Evolutionary conservation across 2,329 filamentous ascomycete genomes (phyloP), one percentile per base, ranked within the genome.

Genomic region (Chrysoporthe austroafricana): DNA sequence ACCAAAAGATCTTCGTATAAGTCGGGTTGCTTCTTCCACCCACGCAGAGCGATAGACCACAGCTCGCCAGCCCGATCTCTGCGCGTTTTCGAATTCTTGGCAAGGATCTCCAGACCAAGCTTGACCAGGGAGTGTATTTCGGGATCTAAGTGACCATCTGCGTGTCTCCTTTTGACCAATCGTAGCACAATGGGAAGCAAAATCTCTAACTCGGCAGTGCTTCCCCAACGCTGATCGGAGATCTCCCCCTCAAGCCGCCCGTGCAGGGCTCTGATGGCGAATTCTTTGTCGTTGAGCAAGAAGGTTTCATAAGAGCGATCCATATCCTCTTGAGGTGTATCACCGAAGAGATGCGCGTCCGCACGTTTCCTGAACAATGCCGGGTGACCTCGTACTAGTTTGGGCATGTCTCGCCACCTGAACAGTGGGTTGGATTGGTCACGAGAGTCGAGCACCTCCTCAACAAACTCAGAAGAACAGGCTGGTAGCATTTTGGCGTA

Each of bases 401-500:
- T 64, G 7, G 44, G 13, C 9, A 61, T n/a, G 32, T 64, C 18
- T 14, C 62, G 56, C 56, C 39, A 57, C 7, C 46, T 59, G n/a
- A 56, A 67, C 21, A 67, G 61, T 16, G 66, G 66, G 14, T 67
- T 67, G 14, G 56, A 46, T 14, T 21, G n/a, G 9, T 67, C 62
- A 6, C 46, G 56, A 6, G 46, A 26, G 56, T 67, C 7, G 46
- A 67, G 46, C 0, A 67, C 62, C 2, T 59, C 39, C 32, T 61
- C 43, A 46, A 67, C 39, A 44, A 67, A 67, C 26, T 14, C 8
- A 21, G 48, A 6, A 8, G 66, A 64, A 56, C 66, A 67, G 16
- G 66, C 66, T 2, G 56, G 32, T 4, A 67, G 39, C 66, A 67
- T 64, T 8, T 2, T 43, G 56, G 62, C 66, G n/a, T 67, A 67